Evolutionary conservation across 306 rosid species (phyloP), one percentile per base, ranked within the genome.

Genomic region (Prosopis cineraria): DNA sequence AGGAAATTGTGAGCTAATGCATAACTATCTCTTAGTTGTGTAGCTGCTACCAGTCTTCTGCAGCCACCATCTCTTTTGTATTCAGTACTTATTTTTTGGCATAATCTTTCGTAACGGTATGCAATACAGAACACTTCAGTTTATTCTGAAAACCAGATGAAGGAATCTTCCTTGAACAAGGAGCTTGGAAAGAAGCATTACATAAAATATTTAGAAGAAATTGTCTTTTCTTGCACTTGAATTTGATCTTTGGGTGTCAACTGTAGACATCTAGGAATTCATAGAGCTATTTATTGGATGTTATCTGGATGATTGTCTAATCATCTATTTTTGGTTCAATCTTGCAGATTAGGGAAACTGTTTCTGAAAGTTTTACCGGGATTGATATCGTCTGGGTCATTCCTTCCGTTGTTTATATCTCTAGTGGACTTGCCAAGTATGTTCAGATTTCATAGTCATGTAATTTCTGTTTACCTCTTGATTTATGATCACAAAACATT

Each of bases 351-450:
- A 82, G 92, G 86, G 82, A 94, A 87, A 73, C 84, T 77, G n/a
- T 90, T 87, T 82, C 70, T 90, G 83, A 87, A 88, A 71, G 76
- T 89, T 76, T 87, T 94, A 75, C 93, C 97, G 0, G 97, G 84
- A 85, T 70, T 94, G 85, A 87, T 94, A 67, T 90, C 98, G 33
- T 87, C 97, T 66, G 97, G 95, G 31, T 94, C 98, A 80, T 94
- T 94, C 87, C 89, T 94, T 87, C 97, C 97, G 0, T 82, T 94
- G 82, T 88, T 94, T 83, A 93, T 91, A 13, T 77, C 83, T 36
- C 76, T 92, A 79, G 73, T 92, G 78, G 98, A 95, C 88, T 84
- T 95, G 84, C 98, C 98, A 39, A 87, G 98, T 95, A 89, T 77
- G 97, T 88, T 37, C 43, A 70, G 62, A 44, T 66, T 78, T 72